These are phyloP conservation scores for Chlorencoelia australis DNA, from an alignment of 2,329 filamentous ascomycete genomes.

Conservation along the genomic window DNA sequence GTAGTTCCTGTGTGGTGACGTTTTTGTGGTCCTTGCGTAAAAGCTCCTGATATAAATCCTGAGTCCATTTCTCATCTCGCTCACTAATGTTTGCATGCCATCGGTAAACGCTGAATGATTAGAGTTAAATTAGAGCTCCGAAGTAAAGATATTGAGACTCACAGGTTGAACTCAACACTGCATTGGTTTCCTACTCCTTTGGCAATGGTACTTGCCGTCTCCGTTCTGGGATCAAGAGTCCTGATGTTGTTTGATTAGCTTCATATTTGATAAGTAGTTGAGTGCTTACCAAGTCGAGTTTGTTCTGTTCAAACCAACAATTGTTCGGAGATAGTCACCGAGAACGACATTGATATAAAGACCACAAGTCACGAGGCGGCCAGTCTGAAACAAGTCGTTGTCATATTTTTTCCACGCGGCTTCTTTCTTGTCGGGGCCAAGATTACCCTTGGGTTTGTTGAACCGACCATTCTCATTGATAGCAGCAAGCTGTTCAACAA, in stretches of 20 bases:
- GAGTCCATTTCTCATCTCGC: slow-evolving; percentile 73
- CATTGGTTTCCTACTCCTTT: slow-evolving; percentile 73
- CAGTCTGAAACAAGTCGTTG: slow-evolving; percentile 69
- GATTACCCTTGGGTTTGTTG: slow-evolving; percentile 44
- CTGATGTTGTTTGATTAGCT: slow-evolving; percentile 24
- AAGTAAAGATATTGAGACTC: neutral
- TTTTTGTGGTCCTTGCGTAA: slow-evolving; percentile 8
- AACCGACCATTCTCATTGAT: slow-evolving; percentile 81
- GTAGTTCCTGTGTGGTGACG: slow-evolving; percentile 45
- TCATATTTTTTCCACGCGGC: slow-evolving; percentile 57
- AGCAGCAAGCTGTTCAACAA: slow-evolving; percentile 62
- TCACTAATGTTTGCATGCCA: slow-evolving; percentile 72
- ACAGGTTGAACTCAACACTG: slow-evolving; percentile 75
- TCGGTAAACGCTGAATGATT: slow-evolving; percentile 47
- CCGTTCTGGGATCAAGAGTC: slow-evolving; percentile 60
- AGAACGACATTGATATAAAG: slow-evolving; percentile 72
- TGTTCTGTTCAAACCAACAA: slow-evolving; percentile 26
- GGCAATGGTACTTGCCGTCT: slow-evolving; percentile 52
- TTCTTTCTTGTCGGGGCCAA: slow-evolving; percentile 39
- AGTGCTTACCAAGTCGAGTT: slow-evolving; percentile 42
- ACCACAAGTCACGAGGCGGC: slow-evolving; percentile 61
- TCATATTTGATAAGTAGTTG: too few species aligned
- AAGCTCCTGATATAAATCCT: slow-evolving; percentile 38
- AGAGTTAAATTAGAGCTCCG: neutral
- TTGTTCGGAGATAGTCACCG: slow-evolving; percentile 68